Evolutionary conservation across 202 grass and related monocot genomes (phyloP).

Genomic region (Elaeis oleifera): DNA sequence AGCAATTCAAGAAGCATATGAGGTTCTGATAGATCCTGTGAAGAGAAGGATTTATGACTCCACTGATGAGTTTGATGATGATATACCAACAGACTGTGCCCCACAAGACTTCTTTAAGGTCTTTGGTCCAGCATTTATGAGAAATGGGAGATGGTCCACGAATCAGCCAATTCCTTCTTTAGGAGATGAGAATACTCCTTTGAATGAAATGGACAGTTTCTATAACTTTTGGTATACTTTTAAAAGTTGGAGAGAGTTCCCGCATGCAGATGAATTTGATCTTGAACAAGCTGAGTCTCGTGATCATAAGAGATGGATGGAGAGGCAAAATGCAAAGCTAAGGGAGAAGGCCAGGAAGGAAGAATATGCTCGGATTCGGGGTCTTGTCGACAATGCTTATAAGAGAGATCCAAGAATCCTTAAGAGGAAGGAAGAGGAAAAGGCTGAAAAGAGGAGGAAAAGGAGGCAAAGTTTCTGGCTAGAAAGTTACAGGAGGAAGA

Average conservation of each 20-base stretch:
- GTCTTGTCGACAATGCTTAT: conserved; percentile 82
- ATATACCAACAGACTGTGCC: conserved; percentile 82
- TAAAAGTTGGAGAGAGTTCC: conserved; percentile 95
- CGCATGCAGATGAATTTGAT: conserved; percentile 83
- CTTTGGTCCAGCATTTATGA: conserved; percentile 88
- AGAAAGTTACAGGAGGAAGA: conserved; percentile 91
- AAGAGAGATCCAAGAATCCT: conserved; percentile 82
- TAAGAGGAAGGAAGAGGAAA: conserved; percentile 76
- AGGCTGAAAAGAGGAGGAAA: conserved; percentile 84
- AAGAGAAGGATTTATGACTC: conserved; percentile 93
- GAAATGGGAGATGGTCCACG: conserved; percentile 84
- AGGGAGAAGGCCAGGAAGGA: conserved; percentile 80
- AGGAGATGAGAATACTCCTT: conserved; percentile 55
- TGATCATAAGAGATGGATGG: conserved; percentile 98
- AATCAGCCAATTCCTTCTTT: conserved; percentile 63
- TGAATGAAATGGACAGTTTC: conserved; percentile 68
- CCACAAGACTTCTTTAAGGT: conserved; percentile 94
- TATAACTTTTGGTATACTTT: conserved; percentile 95
- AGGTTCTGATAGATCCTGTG: conserved; percentile 76
- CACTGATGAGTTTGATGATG: conserved; percentile 97
- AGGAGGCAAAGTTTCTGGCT: conserved; percentile 66
- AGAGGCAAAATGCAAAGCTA: conserved; percentile 84
- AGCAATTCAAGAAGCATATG: conserved; percentile 83
- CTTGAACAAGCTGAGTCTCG: conserved; percentile 92
- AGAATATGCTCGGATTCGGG: conserved; percentile 55